Conservation (phyloP, 305 asterid genomes). For the Fraxinus sp. region DNA sequence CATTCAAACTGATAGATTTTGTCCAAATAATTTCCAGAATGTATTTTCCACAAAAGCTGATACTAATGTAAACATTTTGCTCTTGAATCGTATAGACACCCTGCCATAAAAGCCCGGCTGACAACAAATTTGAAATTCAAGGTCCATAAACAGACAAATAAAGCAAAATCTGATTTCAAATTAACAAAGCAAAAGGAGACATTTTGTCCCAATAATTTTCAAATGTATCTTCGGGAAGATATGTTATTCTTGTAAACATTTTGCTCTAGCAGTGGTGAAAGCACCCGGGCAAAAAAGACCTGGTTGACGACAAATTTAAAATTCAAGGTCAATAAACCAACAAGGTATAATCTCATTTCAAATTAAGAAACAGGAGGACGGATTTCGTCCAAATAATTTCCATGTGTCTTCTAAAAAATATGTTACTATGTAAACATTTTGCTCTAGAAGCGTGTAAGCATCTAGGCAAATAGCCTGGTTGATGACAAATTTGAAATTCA, state of each 20-base stretch:
- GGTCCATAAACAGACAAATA: constrained; percentile 16
- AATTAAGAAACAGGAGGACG: neutral
- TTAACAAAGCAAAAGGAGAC: constrained; percentile 10
- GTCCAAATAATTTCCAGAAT: neutral
- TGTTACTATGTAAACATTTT: neutral
- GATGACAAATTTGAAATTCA: neutral
- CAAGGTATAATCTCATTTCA: neutral
- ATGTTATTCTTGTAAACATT: neutral
- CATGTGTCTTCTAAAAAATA: neutral
- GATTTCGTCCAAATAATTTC: neutral
- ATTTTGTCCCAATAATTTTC: constrained; percentile 6
- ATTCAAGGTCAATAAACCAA: neutral
- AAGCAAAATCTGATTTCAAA: constrained; percentile 17
- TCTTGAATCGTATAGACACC: neutral
- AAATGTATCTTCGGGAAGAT: constrained; percentile 5
- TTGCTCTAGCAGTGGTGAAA: neutral
- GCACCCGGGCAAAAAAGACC: neutral
- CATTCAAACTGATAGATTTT: neutral
- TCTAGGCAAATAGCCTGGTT: neutral
- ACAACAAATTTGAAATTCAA: constrained; percentile 11
- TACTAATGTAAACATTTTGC: neutral
- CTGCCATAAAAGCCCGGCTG: neutral
- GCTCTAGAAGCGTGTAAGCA: neutral
- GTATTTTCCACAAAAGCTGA: constrained; percentile 8
- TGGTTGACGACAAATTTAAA: neutral